Base-by-base conservation (phyloP, 2,329 filamentous ascomycete genomes). In the Pestalotiopsis sp. region DNA sequence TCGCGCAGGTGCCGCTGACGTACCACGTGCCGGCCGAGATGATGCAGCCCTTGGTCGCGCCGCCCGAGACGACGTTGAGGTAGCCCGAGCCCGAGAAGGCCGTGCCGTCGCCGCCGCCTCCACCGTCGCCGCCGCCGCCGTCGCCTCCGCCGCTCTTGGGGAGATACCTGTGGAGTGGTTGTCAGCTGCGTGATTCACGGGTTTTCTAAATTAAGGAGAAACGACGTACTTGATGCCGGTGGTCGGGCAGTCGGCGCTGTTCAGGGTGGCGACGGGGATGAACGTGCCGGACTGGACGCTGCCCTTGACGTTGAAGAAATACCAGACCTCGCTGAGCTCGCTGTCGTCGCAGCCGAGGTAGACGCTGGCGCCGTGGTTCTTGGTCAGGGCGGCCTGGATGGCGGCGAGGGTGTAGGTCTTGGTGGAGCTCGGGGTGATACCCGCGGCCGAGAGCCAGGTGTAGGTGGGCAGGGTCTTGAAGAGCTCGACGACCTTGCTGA, bases 1-100 rank as follows among this genome's bases (percentile, higher is more conserved):
- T 91, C 0, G 91, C 91, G 75, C 91, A 93, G 0, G 90, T 91
- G 2, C 91, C 90, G 1, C 83, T 85, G 0, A 85, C 84, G 75
- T 91, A 93, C 91, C 91, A 93, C 0, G 86, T 88, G 0, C 91
- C 91, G 11, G 80, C 83, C 67, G 86, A 86, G 75, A 93, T 93
- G 68, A 93, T 84, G 73, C 90, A 93, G n/a, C 91, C 91, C 7
- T 82, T 84, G 62, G 81, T 76, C n/a, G 75, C 75, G 3, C 86
- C 84, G 20, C 80, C 77, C 4, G 83, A 81, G 31, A 83, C 75
- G 3, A 91, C 89, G 66, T 90, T 85, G 56, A 93, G 77, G 72
- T 85, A 87, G 0, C 91, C 91, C 40, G 81, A 84, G 1, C 90
- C 90, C n/a, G 81, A 78, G 66, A 81, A 80, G 40, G 71, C 77